Evolutionary conservation across 805 yeast species (phyloP).

Genomic region (Suhomyces vadensis): DNA sequence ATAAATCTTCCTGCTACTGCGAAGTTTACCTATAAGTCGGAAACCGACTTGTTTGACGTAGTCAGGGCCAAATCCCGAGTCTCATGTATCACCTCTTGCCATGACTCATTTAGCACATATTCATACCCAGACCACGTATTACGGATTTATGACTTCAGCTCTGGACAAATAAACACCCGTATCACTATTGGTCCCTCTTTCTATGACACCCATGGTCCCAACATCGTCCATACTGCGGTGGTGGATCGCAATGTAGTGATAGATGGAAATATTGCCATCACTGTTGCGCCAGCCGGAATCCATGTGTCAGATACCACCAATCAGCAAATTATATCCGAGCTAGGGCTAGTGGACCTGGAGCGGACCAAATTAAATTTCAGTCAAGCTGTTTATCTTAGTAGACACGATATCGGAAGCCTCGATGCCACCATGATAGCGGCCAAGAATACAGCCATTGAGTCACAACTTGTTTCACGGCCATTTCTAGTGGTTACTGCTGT

Average conservation of each 20-base stretch:
- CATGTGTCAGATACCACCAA: conserved; percentile 12
- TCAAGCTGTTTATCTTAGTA: conserved; percentile 14
- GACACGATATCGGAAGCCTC: conserved; percentile 11
- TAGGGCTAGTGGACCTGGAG: conserved; percentile 10
- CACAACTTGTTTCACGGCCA: conserved; percentile 14
- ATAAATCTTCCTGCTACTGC: conserved; percentile 10
- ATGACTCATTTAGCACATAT: conserved; percentile 25
- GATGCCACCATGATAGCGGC: conserved; percentile 18
- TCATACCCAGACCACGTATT: conserved; percentile 33
- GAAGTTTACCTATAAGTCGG: conserved; percentile 35
- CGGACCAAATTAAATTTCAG: conserved; percentile 8
- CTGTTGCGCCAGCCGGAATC: conserved; percentile 17
- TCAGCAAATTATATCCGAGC: conserved; percentile 2
- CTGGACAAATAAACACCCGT: conserved; percentile 29
- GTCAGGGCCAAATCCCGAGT: conserved; percentile 30
- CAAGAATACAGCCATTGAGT: conserved; percentile 17
- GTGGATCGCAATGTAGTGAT: conserved; percentile 4
- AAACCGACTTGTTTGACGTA: conserved; percentile 39
- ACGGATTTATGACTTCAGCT: conserved; percentile 29
- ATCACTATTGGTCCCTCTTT: conserved; percentile 9
- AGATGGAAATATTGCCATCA: conserved; percentile 11
- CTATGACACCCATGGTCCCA: conserved; percentile 2
- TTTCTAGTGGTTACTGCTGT: conserved; percentile 15
- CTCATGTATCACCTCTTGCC: conserved; percentile 15
- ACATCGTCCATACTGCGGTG: not conserved